Evolutionary conservation across 2,329 filamentous ascomycete genomes (phyloP), one percentile per base, ranked within the genome.

Genomic region (Sarocladium brachiariae): DNA sequence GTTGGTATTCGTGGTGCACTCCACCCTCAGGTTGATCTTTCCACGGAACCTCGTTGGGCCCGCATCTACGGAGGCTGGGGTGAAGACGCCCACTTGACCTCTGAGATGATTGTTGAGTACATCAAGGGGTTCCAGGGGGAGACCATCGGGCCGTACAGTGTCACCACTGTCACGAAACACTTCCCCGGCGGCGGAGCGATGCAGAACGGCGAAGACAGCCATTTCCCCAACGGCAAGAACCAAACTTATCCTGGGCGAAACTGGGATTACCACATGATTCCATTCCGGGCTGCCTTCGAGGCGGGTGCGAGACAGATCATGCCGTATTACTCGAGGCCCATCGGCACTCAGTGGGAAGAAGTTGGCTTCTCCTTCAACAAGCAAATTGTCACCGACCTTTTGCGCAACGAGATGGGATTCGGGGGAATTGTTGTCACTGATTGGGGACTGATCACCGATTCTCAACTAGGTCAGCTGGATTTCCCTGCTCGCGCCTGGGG

Each of bases 311-410:
- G 73, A 2, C 74, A 77, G 53, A 76, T 78, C 50, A 76, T 78
- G 74, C 73, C 72, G 0, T 75, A 74, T 58, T 76, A 76, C 56
- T 73, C 71, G 0, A 65, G 70, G 1, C 74, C 75, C 0, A 67
- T 76, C 16, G 71, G 68, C 2, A 72, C 70, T 1, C 58, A 71
- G 21, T 74, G 68, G 49, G 72, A 75, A 56, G 59, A 70, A 11
- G 71, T 76, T 7, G 75, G 68, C 0, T 75, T 77, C 55, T 68
- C 68, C 0, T 76, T 78, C 61, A 77, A 78, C 63, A 75, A 73
- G 53, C 65, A 61, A 2, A 70, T 78, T 30, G 66, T 78, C 43
- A 78, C 75, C 0, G 72, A 69, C 27, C 67, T 79, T 0, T 61
- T 78, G 1, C 69, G 70, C 1, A 55, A 67, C 2, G 63, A 77